Evolutionary conservation across 805 yeast species (phyloP), one percentile per base, ranked within the genome.

Genomic region (Candida sithepensis): DNA sequence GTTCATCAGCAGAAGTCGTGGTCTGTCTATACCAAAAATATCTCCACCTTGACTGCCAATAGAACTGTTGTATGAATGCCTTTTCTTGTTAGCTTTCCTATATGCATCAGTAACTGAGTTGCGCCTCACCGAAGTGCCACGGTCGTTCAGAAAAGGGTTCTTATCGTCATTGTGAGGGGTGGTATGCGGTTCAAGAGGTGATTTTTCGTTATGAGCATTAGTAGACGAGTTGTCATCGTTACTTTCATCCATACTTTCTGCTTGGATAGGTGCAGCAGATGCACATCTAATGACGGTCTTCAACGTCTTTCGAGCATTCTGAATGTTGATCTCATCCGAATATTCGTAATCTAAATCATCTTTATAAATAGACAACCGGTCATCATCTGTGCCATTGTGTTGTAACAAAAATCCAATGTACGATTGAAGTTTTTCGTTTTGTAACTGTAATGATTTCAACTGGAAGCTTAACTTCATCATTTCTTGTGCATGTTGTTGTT

Each of bases 321-420:
- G 70, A 23, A 78, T 78, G 52, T 78, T 70, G 47, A 74, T 70
- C 42, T 77, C 78, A 61, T 78, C 84, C 2, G 80, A 76, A 56
- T 78, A 77, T 55, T 77, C 81, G 44, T 58, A 59, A 34, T 60
- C 60, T 24, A 52, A n/a, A 20, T 55, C 45, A 14, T 53, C 58
- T 47, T 51, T 57, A 45, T 45, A 54, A 24, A 48, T 43, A 12
- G 46, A 38, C 16, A 45, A 28, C 12, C 46, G 43, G 41, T 70
- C 61, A 49, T 71, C 61, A 19, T 47, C 47, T 16, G 38, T 41
- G 8, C 53, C 51, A 16, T 51, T 69, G 52, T 76, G 74, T 55
- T 79, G 83, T 42, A 77, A 64, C 50, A 78, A 74, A 51, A 77
- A 79, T 9, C 83, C 83, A 59, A 79, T 79, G 56, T 77, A 79